phyloP scores from a whole-genome alignment of 2,329 filamentous ascomycete species.

The Penicillium sp. region DNA sequence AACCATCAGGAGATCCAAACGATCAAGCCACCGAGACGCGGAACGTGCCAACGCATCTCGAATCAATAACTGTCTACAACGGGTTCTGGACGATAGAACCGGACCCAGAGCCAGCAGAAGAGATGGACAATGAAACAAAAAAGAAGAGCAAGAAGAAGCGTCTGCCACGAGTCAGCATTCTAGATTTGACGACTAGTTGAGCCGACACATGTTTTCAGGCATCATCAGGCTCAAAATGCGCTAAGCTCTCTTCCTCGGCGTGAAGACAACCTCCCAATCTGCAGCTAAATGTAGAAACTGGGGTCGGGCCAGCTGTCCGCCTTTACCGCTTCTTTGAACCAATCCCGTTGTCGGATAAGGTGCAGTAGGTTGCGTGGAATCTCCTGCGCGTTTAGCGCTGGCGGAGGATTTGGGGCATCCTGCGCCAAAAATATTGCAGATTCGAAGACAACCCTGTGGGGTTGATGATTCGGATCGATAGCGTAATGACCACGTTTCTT shows the following conservation, averaged over 20 bases:
- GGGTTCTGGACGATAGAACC: slow-evolving; percentile 21
- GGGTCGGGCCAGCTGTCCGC: slow-evolving; percentile 22
- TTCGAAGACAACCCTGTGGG: not conserved
- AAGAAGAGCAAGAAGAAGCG: slow-evolving; percentile 33
- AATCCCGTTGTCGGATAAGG: slow-evolving; percentile 12
- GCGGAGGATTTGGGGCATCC: slow-evolving; percentile 1
- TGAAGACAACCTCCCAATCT: not conserved
- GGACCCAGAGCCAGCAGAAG: slow-evolving; percentile 11
- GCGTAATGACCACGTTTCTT: not conserved
- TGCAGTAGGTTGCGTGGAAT: slow-evolving; percentile 18
- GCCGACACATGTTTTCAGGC: not conserved
- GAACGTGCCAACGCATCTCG: slow-evolving; percentile 14
- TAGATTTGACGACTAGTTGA: slow-evolving; percentile 32
- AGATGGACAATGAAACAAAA: slow-evolving; percentile 5
- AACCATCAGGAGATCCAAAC: not conserved
- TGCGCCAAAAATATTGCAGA: slow-evolving; percentile 11
- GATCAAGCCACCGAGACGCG: not conserved
- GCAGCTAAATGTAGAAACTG: slow-evolving; percentile 15
- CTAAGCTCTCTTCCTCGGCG: not conserved
- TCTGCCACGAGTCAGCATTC: slow-evolving; percentile 39
- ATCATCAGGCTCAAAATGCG: not conserved
- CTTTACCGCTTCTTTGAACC: slow-evolving; percentile 25
- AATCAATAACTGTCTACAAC: slow-evolving; percentile 20
- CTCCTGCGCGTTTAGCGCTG: slow-evolving; percentile 9
- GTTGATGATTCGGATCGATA: not conserved